Conservation (phyloP, 345 rosid species). For the Jatropha curcas region DNA sequence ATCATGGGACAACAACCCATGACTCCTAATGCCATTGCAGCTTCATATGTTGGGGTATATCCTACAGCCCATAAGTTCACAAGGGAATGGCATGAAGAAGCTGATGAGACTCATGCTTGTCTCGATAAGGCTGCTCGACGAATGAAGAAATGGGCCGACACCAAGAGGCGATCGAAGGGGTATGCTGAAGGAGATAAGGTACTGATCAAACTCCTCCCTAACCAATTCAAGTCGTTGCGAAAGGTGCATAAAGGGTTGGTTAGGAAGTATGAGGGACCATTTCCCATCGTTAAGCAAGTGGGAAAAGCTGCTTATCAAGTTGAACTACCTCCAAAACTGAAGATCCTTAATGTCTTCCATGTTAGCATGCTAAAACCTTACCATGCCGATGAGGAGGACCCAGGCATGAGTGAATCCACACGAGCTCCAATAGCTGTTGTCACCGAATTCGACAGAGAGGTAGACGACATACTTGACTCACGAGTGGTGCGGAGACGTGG, state of each 20-base stretch:
- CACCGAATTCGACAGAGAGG: too few relatives aligned
- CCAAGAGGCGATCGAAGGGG: background rate
- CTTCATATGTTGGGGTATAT: background rate
- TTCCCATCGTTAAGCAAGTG: background rate
- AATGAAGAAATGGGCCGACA: conserved; percentile 10
- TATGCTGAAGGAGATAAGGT: background rate
- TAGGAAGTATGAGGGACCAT: background rate
- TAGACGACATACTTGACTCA: too few relatives aligned
- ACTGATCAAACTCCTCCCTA: background rate
- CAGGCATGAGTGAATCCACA: background rate
- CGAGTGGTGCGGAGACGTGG: too few relatives aligned
- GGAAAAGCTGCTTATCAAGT: background rate
- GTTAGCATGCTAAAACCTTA: background rate
- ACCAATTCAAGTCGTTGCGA: background rate
- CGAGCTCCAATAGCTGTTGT: background rate
- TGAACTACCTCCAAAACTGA: background rate
- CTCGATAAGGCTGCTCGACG: background rate
- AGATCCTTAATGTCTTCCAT: background rate
- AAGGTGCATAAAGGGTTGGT: background rate
- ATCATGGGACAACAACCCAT: background rate
- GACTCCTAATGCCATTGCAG: rapidly evolving
- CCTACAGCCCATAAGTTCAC: background rate
- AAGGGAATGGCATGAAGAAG: background rate
- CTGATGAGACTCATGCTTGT: background rate
- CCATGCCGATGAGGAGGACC: background rate